Evolutionary conservation across 352 stramenopile species (phyloP), one percentile per base, ranked within the genome.

Genomic region (Phytophthora aleatoria): DNA sequence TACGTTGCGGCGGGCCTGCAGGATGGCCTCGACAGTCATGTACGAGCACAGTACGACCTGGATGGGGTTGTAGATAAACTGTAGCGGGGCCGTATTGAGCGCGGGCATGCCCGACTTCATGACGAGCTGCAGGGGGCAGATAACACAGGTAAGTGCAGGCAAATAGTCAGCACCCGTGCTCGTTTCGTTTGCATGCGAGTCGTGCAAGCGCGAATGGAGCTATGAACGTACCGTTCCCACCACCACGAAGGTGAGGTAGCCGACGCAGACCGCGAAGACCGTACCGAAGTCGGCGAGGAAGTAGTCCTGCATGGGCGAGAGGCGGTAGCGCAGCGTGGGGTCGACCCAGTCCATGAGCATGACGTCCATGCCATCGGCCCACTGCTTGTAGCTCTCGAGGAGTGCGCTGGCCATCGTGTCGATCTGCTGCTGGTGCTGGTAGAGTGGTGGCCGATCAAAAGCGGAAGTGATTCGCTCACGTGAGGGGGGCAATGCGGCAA

Each of bases 51-150:
- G 50, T 65, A 98, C 95, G 54, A 98, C 91, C 78, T 98, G 94
- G 1, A 92, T 86, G 39, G 96, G 88, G 71, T 98, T 98, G 89
- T 98, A 98, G 26, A 97, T 60, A 68, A 98, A 98, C 70, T 97
- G 95, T 41, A 98, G 77, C 5, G 74, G 61, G 35, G 68, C 77
- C 26, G 71, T 84, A 55, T 89, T 91, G 64, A 88, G 50, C 15
- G 75, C 74, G 3, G 74, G 77, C 27, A 82, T 58, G 35, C 74
- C 77, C 6, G 69, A 64, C 61, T 83, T 85, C 82, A 89, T 91
- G 53, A 86, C 53, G 36, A 73, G 59, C 74, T 85, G 63, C 3
- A 65, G 45, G 5, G 7, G 30, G 45, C 31, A 20, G 31, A 56
- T 20, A 20, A 20, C 20, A 20, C 20, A 20, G 20, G 20, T 36